phyloP scores from a whole-genome alignment of 1,284 basidiomycete genomes.

The Leccinum fallax region DNA sequence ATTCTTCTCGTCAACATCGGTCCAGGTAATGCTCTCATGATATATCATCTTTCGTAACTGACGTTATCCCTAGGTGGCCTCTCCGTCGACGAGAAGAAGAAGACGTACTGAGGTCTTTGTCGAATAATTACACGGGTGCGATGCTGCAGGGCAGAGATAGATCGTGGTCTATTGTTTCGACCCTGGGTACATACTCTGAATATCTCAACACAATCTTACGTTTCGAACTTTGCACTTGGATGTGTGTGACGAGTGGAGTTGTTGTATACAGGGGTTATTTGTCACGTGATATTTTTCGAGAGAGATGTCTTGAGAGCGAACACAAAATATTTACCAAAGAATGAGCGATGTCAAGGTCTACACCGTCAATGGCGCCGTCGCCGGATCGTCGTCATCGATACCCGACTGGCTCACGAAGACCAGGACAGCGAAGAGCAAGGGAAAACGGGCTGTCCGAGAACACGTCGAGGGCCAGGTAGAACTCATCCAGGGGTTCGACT shows the following conservation, averaged over 20 bases:
- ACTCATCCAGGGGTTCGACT: slow-evolving; percentile 94
- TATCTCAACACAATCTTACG: slow-evolving; percentile 21
- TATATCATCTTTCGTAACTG: background rate
- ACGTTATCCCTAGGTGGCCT: slow-evolving; percentile 66
- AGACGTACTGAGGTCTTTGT: slow-evolving; percentile 64
- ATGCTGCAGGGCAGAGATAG: slow-evolving; percentile 7
- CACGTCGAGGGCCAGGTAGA: slow-evolving; percentile 80
- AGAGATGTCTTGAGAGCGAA: background rate
- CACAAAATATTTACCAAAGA: background rate
- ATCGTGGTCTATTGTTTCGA: slow-evolving; percentile 9
- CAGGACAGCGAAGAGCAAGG: slow-evolving; percentile 52
- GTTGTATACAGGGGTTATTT: background rate
- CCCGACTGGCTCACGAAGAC: slow-evolving; percentile 89
- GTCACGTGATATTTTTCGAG: slow-evolving; percentile 22
- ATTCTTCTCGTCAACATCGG: slow-evolving; percentile 97
- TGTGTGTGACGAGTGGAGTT: background rate
- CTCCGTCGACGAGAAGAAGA: slow-evolving; percentile 99
- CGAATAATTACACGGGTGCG: background rate
- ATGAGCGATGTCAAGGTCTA: slow-evolving; percentile 72
- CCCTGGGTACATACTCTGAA: slow-evolving; percentile 20
- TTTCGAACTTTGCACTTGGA: background rate
- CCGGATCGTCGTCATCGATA: slow-evolving; percentile 81
- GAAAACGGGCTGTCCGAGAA: slow-evolving; percentile 64
- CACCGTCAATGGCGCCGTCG: slow-evolving; percentile 86
- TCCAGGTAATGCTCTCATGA: slow-evolving; percentile 57